Evolutionary conservation across 345 rosid genomes (phyloP).

Genomic region (Dimocarpus longan): DNA sequence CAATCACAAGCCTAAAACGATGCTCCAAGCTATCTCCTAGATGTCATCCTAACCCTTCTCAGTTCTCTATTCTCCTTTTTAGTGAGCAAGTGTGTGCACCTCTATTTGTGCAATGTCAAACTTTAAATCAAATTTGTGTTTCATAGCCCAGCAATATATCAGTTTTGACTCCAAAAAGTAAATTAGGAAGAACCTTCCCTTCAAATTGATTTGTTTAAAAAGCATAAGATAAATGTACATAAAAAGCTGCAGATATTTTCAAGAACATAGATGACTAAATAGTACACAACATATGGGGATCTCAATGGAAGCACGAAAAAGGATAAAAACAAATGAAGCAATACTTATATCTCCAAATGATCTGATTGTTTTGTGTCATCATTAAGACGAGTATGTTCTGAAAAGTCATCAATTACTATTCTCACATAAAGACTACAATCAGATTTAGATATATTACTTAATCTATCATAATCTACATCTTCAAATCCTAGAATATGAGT

Average conservation of each 20-base stretch:
- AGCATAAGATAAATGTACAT: neutral
- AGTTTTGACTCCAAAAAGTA: neutral
- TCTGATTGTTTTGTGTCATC: slow-evolving; percentile 33
- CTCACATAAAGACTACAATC: slow-evolving; percentile 37
- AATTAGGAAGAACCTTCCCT: neutral
- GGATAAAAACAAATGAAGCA: neutral
- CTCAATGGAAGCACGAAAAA: neutral
- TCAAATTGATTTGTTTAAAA: neutral
- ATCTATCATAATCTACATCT: too few species aligned
- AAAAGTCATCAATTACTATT: slow-evolving; percentile 45
- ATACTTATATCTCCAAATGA: slow-evolving; percentile 44
- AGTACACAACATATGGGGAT: neutral
- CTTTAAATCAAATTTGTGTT: too few species aligned
- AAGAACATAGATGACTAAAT: neutral
- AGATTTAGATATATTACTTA: too few species aligned
- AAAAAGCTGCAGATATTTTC: neutral
- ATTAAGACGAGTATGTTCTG: slow-evolving; percentile 25
- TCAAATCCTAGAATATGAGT: too few species aligned
- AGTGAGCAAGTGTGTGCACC: neutral
- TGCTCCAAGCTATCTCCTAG: neutral
- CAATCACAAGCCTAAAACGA: neutral
- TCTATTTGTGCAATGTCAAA: neutral
- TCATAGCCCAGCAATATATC: too few species aligned
- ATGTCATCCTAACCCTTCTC: neutral
- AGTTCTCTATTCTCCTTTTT: neutral